Base-by-base conservation (phyloP, 768 basidiomycete genomes). In the Crepidotus variabilis region DNA sequence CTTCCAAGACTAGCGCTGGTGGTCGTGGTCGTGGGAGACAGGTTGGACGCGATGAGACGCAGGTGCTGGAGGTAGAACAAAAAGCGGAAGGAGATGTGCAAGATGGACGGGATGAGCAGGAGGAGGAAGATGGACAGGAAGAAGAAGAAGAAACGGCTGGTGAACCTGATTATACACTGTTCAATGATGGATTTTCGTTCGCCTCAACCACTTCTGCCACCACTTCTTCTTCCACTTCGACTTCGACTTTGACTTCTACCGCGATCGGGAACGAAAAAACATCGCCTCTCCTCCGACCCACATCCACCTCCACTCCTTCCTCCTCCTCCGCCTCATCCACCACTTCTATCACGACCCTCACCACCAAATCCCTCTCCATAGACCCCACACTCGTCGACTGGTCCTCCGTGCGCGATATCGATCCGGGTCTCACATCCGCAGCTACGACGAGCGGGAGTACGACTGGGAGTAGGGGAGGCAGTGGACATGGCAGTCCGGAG, bases 151-250 rank as follows among this genome's bases (percentile, higher is more conserved):
- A 56, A 21, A 56, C 55, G 13, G 55, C 55, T 22, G 55, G 55
- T 9, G 55, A 56, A 51, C 55, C 55, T 2, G 50, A 56, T 35
- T 56, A 51, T 18, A 20, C 55, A 6, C 55, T 56, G 13, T 56
- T 56, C 22, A 47, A 10, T 23, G 55, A 10, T 36, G 55, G 55
- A 5, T 56, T 56, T 24, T 56, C 55, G 7, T 56, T 55, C 36
- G n/a, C 43, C 6, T 21, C 16, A 11, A 4, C 43, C 6, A 46
- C 16, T 10, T 46, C 43, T n/a, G 3, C n/a, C 6, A 21, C 16
- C n/a, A 46, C 8, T 49, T 6, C 50, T 6, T 2, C 50, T 13
- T 5, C 23, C 6, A 6, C n/a, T 5, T 24, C 50, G 23, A 20
- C 18, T 24, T 4, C 24, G 23, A 23, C 48, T 35, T 28, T 22